Conservation (phyloP, 23 red algal genomes). For the Gracilaria gracilis region DNA sequence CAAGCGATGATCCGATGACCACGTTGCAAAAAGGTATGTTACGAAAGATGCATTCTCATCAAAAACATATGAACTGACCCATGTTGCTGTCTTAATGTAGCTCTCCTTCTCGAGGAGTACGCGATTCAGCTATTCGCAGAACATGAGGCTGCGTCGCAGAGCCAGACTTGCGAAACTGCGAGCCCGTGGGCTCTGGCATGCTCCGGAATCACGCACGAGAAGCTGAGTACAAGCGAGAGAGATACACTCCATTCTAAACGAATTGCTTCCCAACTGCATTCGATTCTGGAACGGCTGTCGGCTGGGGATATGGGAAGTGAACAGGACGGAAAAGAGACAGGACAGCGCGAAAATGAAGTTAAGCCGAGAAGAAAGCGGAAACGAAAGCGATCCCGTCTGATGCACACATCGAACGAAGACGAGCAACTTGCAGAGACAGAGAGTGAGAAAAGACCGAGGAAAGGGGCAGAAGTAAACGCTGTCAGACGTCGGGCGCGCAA, state of each 20-base stretch:
- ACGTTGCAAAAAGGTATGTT: not conserved
- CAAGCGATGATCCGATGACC: not conserved
- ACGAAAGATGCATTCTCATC: not conserved
- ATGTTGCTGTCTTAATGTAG: not conserved
- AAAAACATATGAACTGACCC: not conserved
- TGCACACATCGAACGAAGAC: not conserved
- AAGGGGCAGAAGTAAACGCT: not conserved
- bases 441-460: not conserved
- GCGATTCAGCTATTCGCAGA: slow-evolving; percentile 13
- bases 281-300: not conserved
- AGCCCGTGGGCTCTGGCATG: slow-evolving; percentile 25
- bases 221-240: not conserved
- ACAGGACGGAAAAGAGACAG: not conserved
- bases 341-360: not conserved
- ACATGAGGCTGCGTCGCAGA: not conserved
- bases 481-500: not conserved
- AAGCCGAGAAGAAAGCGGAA: not conserved
- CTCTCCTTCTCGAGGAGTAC: slow-evolving; percentile 27
- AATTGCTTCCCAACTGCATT: slow-evolving; percentile 13
- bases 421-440: not conserved
- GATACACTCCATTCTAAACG: not conserved
- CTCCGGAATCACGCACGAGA: not conserved
- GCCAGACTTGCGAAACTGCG: not conserved
- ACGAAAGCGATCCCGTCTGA: not conserved
- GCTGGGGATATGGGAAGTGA: not conserved